A percentile compares a stretch with the other conserved stretches of the same genome.
These are phyloP conservation scores for Singerocomus rubriflavus DNA, from an alignment of 1,284 basidiomycete genomes.

Conservation along the genomic window DNA sequence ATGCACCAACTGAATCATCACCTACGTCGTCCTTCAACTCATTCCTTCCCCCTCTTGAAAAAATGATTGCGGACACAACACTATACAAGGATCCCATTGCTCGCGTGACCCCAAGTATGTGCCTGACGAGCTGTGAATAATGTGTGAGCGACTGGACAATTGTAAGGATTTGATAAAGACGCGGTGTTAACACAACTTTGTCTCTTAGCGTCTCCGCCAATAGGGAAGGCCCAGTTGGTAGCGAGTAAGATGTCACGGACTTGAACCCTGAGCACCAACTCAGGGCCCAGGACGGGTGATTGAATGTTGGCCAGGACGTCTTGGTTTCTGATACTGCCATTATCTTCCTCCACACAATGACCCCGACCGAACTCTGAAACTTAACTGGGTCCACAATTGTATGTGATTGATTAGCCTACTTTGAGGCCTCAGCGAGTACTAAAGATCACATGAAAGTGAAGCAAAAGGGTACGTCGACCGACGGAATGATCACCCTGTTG, in stretches of 20 bases:
- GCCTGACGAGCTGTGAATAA: background rate
- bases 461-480: background rate
- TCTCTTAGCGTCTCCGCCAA: background rate
- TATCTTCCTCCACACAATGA: no score
- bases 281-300: background rate
- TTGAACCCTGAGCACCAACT: background rate
- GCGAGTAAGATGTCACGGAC: background rate
- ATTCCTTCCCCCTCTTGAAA: background rate
- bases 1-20: no score
- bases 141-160: background rate
- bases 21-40: no score
- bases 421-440: no score
- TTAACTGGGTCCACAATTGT: no score
- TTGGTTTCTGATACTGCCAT: no score
- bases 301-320: background rate
- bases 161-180: background rate
- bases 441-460: background rate
- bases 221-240: background rate
- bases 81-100: background rate
- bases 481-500: background rate
- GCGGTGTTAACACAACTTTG: slow-evolving; percentile 5
- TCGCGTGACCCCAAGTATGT: background rate
- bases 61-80: background rate
- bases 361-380: no score
- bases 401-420: no score